phyloP scores from a whole-genome alignment of 108 stramenopile genomes.

The Cyclotella baltica region DNA sequence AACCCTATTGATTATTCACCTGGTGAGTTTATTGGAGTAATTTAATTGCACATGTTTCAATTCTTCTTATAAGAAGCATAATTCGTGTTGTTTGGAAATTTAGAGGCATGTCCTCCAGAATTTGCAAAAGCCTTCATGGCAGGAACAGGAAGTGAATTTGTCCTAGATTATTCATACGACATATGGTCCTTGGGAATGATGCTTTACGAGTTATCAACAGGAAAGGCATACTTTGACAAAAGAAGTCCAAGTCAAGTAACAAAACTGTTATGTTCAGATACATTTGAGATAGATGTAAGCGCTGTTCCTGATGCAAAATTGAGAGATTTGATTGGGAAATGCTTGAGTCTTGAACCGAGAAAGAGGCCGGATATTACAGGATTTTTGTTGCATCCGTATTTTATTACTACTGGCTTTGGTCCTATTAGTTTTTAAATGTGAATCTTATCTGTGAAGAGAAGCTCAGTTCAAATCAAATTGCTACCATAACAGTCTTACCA shows the following conservation, averaged over 20 bases:
- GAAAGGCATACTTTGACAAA: slow-evolving; percentile 72
- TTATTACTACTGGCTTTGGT: slow-evolving; percentile 65
- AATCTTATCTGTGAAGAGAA: no score
- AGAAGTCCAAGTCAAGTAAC: slow-evolving; percentile 76
- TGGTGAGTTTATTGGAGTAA: no score
- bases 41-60: no score
- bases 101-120: slow-evolving; percentile 91
- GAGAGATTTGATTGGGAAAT: slow-evolving; percentile 72
- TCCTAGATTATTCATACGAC: slow-evolving; percentile 64
- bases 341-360: slow-evolving; percentile 65
- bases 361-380: slow-evolving; percentile 76
- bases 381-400: slow-evolving; percentile 84
- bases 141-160: slow-evolving; percentile 78
- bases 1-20: slow-evolving; percentile 68
- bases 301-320: slow-evolving; percentile 59
- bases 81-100: no score
- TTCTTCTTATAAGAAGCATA: no score
- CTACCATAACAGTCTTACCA: no score
- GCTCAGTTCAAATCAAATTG: no score
- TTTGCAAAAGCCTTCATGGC: slow-evolving; percentile 80
- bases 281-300: slow-evolving; percentile 55
- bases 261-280: slow-evolving; percentile 52
- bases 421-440: slow-evolving; percentile 52
- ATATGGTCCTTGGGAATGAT: slow-evolving; percentile 71
- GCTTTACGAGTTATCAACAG: slow-evolving; percentile 62